Evolutionary conservation across 345 rosid species (phyloP).

Genomic region (Dipteronia sinensis): DNA sequence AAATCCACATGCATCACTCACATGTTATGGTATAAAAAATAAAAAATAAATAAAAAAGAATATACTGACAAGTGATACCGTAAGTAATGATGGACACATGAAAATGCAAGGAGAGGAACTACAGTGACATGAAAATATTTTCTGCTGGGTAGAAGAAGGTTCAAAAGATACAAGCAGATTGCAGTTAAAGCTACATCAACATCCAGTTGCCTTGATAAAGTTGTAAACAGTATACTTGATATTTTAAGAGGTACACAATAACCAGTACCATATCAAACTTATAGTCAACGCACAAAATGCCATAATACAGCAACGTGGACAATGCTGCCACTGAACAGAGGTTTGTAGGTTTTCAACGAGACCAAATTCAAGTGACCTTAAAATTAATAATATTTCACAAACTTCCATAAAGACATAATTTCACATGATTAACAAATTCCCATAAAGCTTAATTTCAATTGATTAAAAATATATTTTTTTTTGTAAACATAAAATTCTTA

Average conservation of each 20-base stretch:
- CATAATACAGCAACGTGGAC: not conserved
- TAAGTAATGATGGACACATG: not conserved
- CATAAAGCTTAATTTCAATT: not conserved
- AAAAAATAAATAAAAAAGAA: not conserved
- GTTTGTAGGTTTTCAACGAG: not conserved
- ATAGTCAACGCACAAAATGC: not conserved
- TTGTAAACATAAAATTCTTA: too few relatives aligned
- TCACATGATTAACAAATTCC: not conserved
- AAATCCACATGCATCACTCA: constrained; percentile 24
- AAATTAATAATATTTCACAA: not conserved
- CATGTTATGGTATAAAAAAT: not conserved
- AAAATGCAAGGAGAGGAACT: not conserved
- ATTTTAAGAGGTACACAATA: not conserved
- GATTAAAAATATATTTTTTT: not conserved
- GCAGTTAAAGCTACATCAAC: not conserved
- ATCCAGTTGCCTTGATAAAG: not conserved
- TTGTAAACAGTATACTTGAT: not conserved
- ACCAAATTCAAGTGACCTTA: not conserved
- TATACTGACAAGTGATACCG: not conserved
- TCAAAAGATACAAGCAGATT: not conserved
- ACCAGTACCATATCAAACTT: not conserved
- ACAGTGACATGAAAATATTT: not conserved
- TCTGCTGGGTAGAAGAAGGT: not conserved
- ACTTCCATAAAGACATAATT: not conserved
- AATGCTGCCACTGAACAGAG: not conserved